Evolutionary conservation across 1,139 yeast genomes (phyloP), one percentile per base, ranked within the genome.

Genomic region (Kluyveromyces sp.): DNA sequence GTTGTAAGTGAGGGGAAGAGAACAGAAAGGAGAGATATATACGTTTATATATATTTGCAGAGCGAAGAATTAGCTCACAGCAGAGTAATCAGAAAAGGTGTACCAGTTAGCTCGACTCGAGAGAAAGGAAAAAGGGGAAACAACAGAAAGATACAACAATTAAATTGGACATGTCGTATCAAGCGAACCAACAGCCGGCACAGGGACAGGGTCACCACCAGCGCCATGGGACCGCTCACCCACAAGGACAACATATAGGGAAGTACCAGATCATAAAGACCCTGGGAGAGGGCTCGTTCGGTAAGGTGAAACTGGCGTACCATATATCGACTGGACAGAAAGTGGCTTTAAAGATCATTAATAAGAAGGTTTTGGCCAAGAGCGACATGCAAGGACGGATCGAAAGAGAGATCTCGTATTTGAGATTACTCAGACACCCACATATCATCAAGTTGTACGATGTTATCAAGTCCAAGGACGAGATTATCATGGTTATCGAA

Each of bases 331-430:
- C 97, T 1, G 96, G 96, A 34, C 96, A 92, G 60, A 77, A 83
- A 55, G 98, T 92, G 25, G 98, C 98, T 3, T 74, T 92, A 53
- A 92, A 92, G 67, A 92, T 92, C 66, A 92, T 92, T 70, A 89
- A 92, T 66, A 74, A 96, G 53, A 90, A 89, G 68, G 89, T 97
- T 0, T 73, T 92, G 62, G 96, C 97, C 46, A 92, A 92, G 64
- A 80, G 90, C 5, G 98, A 92, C 67, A 92, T 92, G 98, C 97
- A 92, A 63, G 97, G 97, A 31, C 74, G 98, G 50, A 83, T 92
- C 33, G 98, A 92, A 69, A 74, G 98, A 56, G 98, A 92, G 65
- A 92, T 92, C 50, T 83, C 95, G 6, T 92, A 92, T 65, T 74
- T 92, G 55, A 73, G 97, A 48, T 72, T 92, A 50, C 74, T 92